Percentiles rank a stretch among this genome's conserved stretches.
Evolutionary conservation across 192 early-diverging fungal species (phyloP).

Genomic region (Paraglomus brasilianum): DNA sequence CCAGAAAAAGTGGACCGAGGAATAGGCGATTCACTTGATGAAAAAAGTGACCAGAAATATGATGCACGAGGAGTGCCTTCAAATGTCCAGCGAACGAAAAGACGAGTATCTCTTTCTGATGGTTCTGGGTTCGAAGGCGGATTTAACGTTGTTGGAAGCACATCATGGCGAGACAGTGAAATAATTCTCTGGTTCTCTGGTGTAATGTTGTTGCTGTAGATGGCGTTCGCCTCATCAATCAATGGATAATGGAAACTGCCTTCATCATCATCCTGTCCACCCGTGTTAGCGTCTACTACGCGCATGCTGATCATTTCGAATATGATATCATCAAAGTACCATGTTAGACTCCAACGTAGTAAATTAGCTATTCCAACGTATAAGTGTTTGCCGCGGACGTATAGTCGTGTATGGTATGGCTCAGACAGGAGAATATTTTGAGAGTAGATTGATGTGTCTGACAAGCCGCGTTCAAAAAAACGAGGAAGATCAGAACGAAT

Average conservation of each 20-base stretch:
- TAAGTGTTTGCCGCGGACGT: constrained; percentile 45
- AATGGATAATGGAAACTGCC: too few relatives aligned
- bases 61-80: constrained; percentile 14
- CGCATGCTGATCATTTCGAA: constrained; percentile 49
- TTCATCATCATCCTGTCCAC: constrained; percentile 25
- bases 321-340: constrained; percentile 51
- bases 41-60: constrained; percentile 18
- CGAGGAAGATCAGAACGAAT: constrained; percentile 49
- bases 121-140: background rate
- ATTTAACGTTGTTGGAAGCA: background rate
- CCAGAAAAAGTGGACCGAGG: constrained; percentile 21
- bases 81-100: constrained; percentile 27
- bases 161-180: background rate
- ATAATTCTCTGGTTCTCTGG: background rate
- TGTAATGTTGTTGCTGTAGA: background rate
- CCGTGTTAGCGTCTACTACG: constrained; percentile 34
- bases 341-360: constrained; percentile 53
- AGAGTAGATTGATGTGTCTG: constrained; percentile 48
- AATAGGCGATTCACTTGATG: constrained; percentile 3
- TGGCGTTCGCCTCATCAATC: background rate
- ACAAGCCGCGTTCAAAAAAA: constrained; percentile 52
- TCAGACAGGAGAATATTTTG: constrained; percentile 50
- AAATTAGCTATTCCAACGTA: constrained; percentile 53
- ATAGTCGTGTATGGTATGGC: constrained; percentile 52
- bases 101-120: constrained; percentile 23